These are phyloP conservation scores for Fusarium chuoi DNA, from an alignment of 2,329 filamentous ascomycete species.

Conservation along the genomic window DNA sequence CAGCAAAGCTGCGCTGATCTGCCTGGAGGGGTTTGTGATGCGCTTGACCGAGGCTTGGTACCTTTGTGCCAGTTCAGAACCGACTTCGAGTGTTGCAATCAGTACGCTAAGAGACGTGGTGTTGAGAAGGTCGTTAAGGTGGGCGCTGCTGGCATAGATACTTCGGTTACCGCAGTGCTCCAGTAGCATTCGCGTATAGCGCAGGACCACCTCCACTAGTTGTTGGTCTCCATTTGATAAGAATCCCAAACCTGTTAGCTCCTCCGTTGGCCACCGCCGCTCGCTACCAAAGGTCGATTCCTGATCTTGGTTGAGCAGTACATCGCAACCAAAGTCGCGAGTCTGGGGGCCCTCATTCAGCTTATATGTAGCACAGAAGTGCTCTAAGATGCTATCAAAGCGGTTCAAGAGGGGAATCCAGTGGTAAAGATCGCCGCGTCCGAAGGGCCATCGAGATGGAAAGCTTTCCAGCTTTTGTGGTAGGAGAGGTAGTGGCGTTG, in stretches of 20 bases:
- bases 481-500: conserved; percentile 77
- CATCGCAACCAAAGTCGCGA: conserved; percentile 74
- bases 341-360: conserved; percentile 83
- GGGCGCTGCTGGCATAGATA: conserved; percentile 92
- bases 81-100: conserved; percentile 80
- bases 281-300: conserved; percentile 63
- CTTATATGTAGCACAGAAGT: conserved; percentile 82
- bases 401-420: conserved; percentile 96
- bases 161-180: conserved; percentile 97
- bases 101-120: conserved; percentile 85
- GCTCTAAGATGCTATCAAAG: conserved; percentile 88
- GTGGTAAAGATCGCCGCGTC: conserved; percentile 94
- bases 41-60: conserved; percentile 91
- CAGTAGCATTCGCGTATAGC: conserved; percentile 87
- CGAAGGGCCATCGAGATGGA: conserved; percentile 92
- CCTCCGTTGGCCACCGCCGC: conserved; percentile 54
- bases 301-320: conserved; percentile 69
- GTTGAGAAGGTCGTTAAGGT: conserved; percentile 89
- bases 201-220: conserved; percentile 81
- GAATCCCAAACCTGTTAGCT: conserved; percentile 70
- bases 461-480: conserved; percentile 82
- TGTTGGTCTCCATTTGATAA: conserved; percentile 80
- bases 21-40: conserved; percentile 69
- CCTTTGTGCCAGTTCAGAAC: conserved; percentile 87
- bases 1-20: conserved; percentile 78